Base-by-base conservation (phyloP, 306 rosid species). In the Benincasa hispida region DNA sequence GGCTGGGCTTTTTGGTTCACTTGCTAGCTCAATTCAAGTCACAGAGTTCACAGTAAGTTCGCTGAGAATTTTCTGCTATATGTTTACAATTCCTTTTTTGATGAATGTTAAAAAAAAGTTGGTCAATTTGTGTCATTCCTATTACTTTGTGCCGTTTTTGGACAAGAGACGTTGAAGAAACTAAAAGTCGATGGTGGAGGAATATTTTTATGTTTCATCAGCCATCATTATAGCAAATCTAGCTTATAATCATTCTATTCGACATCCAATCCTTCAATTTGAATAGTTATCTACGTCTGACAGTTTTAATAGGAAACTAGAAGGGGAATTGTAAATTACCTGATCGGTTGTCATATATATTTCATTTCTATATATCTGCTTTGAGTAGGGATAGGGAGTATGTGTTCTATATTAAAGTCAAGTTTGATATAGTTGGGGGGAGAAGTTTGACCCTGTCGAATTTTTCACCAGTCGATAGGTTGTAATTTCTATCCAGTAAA, bases 11-110 rank as follows among this genome's bases (percentile, higher is more conserved):
- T 95, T 95, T 81, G 92, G 83, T 79, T 91, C 95, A 83, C 80
- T 90, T 81, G 83, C 97, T 19, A 89, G 89, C 86, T 88, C 93
- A 68, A 82, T 95, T 76, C 90, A 95, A 85, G 99, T 92, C 79
- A 95, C 99, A 7, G 99, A 95, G 83, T 95, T 95, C 78, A 95
- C 99, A 81, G 99, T 92, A 85, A 89, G 93, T 76, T 78, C 69
- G 62, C 34, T 25, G 42, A 28, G 45, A 75, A 59, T 74, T 47
- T 56, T 67, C 47, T 65, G 75, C 72, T 75, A 66, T 80, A 48
- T 53, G 35, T 76, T 53, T 76, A 48, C 53, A 0, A 0, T 45
- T 3, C 1, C 12, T 45, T 45, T 45, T 45, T 3, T 12, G 42
- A 41, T 10, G 13, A 41, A 50, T 42, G 75, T 68, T 41, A 34